phyloP scores from a whole-genome alignment of 345 rosid species.

The Laguncularia racemosa region DNA sequence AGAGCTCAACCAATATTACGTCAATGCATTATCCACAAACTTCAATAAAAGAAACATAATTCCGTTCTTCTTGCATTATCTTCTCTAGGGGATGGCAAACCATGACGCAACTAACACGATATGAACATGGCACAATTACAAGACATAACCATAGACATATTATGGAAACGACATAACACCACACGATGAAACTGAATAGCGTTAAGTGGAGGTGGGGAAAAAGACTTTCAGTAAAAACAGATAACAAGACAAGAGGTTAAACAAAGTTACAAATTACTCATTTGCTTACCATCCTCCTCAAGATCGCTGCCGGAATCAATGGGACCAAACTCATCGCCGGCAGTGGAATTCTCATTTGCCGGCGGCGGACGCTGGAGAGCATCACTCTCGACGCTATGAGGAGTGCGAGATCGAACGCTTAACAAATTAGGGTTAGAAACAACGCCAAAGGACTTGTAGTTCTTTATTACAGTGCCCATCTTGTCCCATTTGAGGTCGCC shows the following conservation, averaged over 20 bases:
- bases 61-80: no score
- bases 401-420: constrained; percentile 64
- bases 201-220: neutral
- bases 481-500: constrained; percentile 66
- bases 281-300: constrained; percentile 70
- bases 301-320: constrained; percentile 82
- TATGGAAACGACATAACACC: neutral
- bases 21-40: no score
- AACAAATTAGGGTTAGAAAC: constrained; percentile 82
- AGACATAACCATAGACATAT: no score
- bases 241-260: neutral
- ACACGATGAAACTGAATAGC: neutral
- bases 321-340: constrained; percentile 39
- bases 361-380: constrained; percentile 59
- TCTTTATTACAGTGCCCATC: constrained; percentile 64
- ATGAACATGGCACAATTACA: no score
- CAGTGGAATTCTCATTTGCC: constrained; percentile 14
- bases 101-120: no score
- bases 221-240: neutral
- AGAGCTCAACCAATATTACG: no score
- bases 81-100: no score
- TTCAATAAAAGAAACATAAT: no score
- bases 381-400: constrained; percentile 55
- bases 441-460: constrained; percentile 88
- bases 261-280: neutral